Conservation (phyloP, 768 basidiomycete genomes). For the Lactifluus echinatus region DNA sequence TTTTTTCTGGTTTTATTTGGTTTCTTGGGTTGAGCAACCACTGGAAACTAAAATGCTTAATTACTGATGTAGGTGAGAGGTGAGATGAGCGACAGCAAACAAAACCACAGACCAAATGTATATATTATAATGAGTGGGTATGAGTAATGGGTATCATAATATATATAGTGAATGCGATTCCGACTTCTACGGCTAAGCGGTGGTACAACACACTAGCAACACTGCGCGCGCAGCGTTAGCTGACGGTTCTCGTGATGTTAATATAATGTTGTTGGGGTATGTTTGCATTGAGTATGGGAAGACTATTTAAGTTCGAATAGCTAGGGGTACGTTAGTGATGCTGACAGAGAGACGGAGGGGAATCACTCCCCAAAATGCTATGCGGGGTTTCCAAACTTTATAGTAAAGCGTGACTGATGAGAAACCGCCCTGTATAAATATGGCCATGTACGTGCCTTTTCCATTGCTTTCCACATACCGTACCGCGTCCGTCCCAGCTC, state of each 20-base stretch:
- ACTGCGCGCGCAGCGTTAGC: conserved; percentile 27
- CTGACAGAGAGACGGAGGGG: neutral
- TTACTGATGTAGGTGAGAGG: too few species aligned
- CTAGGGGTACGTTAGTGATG: conserved; percentile 28
- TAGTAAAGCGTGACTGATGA: neutral
- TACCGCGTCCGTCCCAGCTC: conserved; percentile 70
- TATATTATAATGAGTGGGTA: too few species aligned
- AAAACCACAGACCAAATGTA: too few species aligned
- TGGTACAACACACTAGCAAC: too few species aligned
- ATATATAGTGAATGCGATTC: too few species aligned
- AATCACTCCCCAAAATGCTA: conserved; percentile 58
- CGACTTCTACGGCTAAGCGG: too few species aligned
- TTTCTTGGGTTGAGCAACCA: too few species aligned
- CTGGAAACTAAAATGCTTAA: too few species aligned
- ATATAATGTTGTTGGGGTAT: conserved; percentile 57
- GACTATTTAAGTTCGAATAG: conserved; percentile 56
- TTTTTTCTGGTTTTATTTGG: too few species aligned
- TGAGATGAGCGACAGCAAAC: too few species aligned
- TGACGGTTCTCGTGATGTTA: conserved; percentile 34
- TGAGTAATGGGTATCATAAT: too few species aligned
- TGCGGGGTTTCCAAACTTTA: conserved; percentile 82
- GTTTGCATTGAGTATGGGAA: conserved; percentile 56
- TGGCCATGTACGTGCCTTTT: conserved; percentile 41
- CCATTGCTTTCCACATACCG: conserved; percentile 90
- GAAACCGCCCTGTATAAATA: neutral